phyloP scores from a whole-genome alignment of 2,329 filamentous ascomycete species.

The Penicillium sp. region DNA sequence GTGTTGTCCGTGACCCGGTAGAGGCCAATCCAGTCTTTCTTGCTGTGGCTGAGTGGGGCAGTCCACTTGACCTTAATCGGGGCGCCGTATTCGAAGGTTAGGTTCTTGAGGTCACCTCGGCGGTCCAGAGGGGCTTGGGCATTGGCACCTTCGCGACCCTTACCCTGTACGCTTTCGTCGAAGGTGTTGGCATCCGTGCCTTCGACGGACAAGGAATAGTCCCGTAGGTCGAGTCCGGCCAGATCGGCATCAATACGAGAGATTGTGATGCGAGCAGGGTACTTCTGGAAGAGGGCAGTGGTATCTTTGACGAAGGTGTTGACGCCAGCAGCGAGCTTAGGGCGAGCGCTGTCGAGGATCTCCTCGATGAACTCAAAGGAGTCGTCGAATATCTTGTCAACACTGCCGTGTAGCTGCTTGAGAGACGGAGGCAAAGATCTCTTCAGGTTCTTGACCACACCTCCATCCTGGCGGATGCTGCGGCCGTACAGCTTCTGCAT shows the following conservation, averaged over 20 bases:
- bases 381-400: slow-evolving; percentile 80
- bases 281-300: slow-evolving; percentile 79
- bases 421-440: slow-evolving; percentile 79
- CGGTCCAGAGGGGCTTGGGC: slow-evolving; percentile 62
- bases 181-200: slow-evolving; percentile 56
- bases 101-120: slow-evolving; percentile 62
- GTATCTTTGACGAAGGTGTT: slow-evolving; percentile 85
- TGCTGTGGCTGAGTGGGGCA: slow-evolving; percentile 79
- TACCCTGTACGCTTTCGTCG: slow-evolving; percentile 56
- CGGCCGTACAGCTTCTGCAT: slow-evolving; percentile 97
- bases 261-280: slow-evolving; percentile 79
- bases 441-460: slow-evolving; percentile 85
- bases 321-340: slow-evolving; percentile 80
- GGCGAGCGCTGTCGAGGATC: slow-evolving; percentile 76
- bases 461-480: slow-evolving; percentile 77
- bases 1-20: slow-evolving; percentile 95
- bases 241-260: slow-evolving; percentile 74
- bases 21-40: slow-evolving; percentile 90
- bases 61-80: slow-evolving; percentile 88
- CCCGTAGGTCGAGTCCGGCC: slow-evolving; percentile 70
- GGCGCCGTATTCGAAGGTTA: slow-evolving; percentile 81
- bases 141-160: slow-evolving; percentile 67
- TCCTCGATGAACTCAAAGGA: slow-evolving; percentile 88
- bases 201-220: slow-evolving; percentile 73
- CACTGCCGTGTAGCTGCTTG: slow-evolving; percentile 74